Conservation (phyloP, 768 basidiomycete genomes). For the Cyclocybe aegerita region DNA sequence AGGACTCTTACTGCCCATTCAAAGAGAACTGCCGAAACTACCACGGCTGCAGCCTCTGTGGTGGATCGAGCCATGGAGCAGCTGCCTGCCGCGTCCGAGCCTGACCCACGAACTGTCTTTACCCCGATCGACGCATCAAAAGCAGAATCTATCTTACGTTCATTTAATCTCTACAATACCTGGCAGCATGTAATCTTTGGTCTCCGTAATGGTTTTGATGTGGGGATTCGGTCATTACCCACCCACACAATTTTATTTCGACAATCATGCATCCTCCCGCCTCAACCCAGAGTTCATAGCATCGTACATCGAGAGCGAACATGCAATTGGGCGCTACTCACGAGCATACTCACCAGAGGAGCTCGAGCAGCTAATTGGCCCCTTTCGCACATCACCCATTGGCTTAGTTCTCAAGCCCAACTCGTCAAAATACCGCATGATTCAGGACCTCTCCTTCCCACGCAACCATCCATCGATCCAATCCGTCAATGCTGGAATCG, state of each 20-base stretch:
- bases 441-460: conserved; percentile 31
- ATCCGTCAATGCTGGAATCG: conserved; percentile 29
- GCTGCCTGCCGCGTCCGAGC: too few species aligned
- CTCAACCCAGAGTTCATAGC: conserved; percentile 29
- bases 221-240: conserved; percentile 23
- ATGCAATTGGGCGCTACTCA: conserved; percentile 29
- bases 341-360: conserved; percentile 14
- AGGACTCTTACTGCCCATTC: too few species aligned
- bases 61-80: too few species aligned
- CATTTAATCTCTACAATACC: conserved; percentile 10
- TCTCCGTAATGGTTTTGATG: conserved; percentile 33
- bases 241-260: conserved; percentile 23
- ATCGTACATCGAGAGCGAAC: conserved; percentile 30
- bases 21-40: too few species aligned
- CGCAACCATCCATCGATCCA: conserved; percentile 16
- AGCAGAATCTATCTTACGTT: too few species aligned
- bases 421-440: conserved; percentile 18
- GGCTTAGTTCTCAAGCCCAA: conserved; percentile 36
- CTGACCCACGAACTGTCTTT: too few species aligned
- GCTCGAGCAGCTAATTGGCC: conserved; percentile 34
- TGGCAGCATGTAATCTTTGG: conserved; percentile 29
- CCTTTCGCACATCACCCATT: conserved; percentile 38
- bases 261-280: conserved; percentile 31
- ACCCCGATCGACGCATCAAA: too few species aligned
- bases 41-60: too few species aligned